Evolutionary conservation across 2,329 filamentous ascomycete genomes (phyloP).

Genomic region (Atkinsonella hypoxylon): DNA sequence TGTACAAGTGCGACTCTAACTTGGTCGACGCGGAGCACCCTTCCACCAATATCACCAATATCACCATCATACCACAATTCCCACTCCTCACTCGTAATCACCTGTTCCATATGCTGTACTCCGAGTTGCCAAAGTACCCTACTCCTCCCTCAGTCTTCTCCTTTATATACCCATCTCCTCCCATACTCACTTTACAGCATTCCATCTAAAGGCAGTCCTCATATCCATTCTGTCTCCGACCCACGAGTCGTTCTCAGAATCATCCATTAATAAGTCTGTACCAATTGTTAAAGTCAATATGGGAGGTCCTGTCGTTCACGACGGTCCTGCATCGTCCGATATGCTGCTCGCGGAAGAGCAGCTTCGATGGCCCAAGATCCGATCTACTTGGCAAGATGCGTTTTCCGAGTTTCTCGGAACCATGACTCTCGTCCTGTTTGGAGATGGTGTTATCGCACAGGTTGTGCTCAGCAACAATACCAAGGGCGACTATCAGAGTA

Average conservation of each 20-base stretch:
- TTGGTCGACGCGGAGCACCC: background rate
- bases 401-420: constrained; percentile 59
- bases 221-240: constrained; percentile 17
- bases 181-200: background rate
- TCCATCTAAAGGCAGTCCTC: constrained; percentile 4
- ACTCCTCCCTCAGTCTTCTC: background rate
- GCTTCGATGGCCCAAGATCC: constrained; percentile 38
- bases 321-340: constrained; percentile 12
- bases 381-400: constrained; percentile 40
- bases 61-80: background rate
- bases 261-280: constrained; percentile 20
- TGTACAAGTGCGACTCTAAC: background rate
- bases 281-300: constrained; percentile 20
- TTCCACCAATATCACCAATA: background rate
- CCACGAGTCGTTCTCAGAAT: constrained; percentile 22
- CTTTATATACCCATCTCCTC: background rate
- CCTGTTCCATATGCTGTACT: background rate
- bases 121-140: background rate
- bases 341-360: constrained; percentile 13
- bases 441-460: constrained; percentile 60
- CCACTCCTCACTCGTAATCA: background rate
- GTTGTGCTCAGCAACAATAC: constrained; percentile 42
- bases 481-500: constrained; percentile 38
- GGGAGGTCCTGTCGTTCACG: constrained; percentile 12
- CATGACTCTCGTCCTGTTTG: constrained; percentile 57